Evolutionary conservation across 2,329 filamentous ascomycete species (phyloP).

Genomic region (Alternaria postmessia): DNA sequence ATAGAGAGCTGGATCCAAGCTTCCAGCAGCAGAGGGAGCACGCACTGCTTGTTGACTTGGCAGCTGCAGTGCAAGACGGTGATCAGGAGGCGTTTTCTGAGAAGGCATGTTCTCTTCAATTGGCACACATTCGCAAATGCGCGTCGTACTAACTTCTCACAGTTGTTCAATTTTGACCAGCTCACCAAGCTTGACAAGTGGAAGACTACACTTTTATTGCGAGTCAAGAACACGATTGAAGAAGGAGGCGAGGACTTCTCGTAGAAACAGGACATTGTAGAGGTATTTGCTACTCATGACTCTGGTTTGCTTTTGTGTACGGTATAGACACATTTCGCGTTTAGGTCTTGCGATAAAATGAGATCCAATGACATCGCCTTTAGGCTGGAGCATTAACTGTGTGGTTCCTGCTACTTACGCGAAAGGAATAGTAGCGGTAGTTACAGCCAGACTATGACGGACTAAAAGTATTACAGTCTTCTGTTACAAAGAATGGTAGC

Average conservation of each 20-base stretch:
- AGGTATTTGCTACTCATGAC: neutral
- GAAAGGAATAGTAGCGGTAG: neutral
- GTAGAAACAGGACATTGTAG: conserved; percentile 43
- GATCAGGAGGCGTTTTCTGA: conserved; percentile 86
- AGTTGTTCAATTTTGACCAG: conserved; percentile 85
- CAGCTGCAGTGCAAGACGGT: conserved; percentile 75
- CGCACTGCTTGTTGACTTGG: conserved; percentile 79
- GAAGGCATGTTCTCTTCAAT: conserved; percentile 61
- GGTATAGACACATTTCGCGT: conserved; percentile 5
- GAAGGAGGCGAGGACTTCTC: conserved; percentile 74
- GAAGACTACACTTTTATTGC: conserved; percentile 87
- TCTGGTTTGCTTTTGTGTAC: neutral
- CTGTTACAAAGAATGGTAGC: neutral
- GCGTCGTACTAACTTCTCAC: conserved; percentile 7
- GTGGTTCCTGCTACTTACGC: neutral
- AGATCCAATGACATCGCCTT: neutral
- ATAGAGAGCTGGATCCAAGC: conserved; percentile 70
- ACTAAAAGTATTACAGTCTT: neutral
- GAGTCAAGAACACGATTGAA: conserved; percentile 85
- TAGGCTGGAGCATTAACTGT: neutral
- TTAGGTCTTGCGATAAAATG: neutral
- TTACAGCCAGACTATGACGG: neutral
- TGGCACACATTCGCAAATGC: neutral
- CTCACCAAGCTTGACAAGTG: conserved; percentile 94
- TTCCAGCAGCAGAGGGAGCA: conserved; percentile 82